Base-by-base conservation (phyloP, 805 yeast genomes). In the Brettanomyces bruxellensis region DNA sequence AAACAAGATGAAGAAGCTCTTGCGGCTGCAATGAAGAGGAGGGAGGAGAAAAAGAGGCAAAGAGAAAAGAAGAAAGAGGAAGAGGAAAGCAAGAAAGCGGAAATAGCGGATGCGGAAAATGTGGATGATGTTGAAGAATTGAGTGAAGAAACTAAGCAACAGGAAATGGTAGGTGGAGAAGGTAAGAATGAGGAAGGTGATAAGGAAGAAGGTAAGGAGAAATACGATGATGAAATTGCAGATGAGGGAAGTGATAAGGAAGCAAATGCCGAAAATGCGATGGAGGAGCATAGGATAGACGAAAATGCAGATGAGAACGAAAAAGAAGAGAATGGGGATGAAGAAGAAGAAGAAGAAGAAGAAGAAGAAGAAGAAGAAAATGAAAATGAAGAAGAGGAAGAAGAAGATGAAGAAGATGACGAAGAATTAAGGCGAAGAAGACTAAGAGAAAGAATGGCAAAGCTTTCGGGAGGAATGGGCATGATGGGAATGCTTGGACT, bases 361-460 rank as follows among this genome's bases (percentile, higher is more conserved):
- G 56, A 55, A n/a, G n/a, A n/a, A 3, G 65, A 56, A 3, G 66
- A 58, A 0, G 76, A 68, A 3, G 76, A 72, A 3, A 78, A 69
- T 2, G 80, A 70, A 4, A 74, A 66, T 2, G 76, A 68, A 0
- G 78, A 67, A 0, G 80, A 70, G 0, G 79, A 69, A 0, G 79
- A 69, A 1, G 79, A 72, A 3, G 79, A 70, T 0, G 86, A 77
- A 1, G 83, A 79, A 45, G 91, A 85, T 45, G 85, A 79, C 39
- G 95, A 86, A 58, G 93, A 85, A 51, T 71, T 81, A 4, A 77
- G 83, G 47, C 76, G 93, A 55, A 75, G 83, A 42, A 86, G 83
- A 5, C 70, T 91, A 45, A 81, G 95, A 22, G 96, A 86, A 52
- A 77, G 97, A 50, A 91, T 91, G 96, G 98, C 99, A n/a, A 86